Base-by-base conservation (phyloP, 306 rosid genomes). In the Citrullus mucosospermus region DNA sequence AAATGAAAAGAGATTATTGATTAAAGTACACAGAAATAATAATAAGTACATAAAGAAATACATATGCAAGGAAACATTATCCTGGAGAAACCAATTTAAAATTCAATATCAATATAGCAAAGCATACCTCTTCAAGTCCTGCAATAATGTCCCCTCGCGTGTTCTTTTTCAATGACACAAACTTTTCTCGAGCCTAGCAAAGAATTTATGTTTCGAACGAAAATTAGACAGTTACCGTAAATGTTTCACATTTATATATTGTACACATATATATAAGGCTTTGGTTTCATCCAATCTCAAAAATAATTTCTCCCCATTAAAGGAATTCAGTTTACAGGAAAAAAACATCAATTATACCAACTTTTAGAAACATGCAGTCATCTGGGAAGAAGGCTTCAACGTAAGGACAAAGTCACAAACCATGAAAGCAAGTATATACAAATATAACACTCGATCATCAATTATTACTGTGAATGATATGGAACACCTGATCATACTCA, bases 141-240 rank as follows among this genome's bases (percentile, higher is more conserved):
- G 99, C 84, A 82, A 95, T 93, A 71, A 95, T 53, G 79, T 95
- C 99, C 80, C 70, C 93, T 3, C 97, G 87, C 9, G 99, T 90
- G 86, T 84, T 95, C 83, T 92, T 95, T 96, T 92, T 95, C 81
- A 92, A 85, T 53, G 96, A 95, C 44, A 91, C 93, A 87, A 91
- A 92, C 83, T 91, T 95, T 76, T 95, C 97, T 14, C 99, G 89
- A 77, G 99, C 89, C 99, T 95, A 81, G 51, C 77, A 84, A 61
- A 30, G 44, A 53, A 78, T 20, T 61, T 50, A 56, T 18, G 18
- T 48, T 61, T 20, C 46, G 46, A 38, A 58, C 8, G 69, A 14
- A 46, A 13, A 8, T 62, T 61, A 75, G 43, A 69, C 32, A 39
- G n/a, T 14, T 25, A 25, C 1, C 55, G 32, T 22, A 25, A 56